Conservation (phyloP, 2,329 filamentous ascomycete genomes). For the Exutisphaerella laricina region DNA sequence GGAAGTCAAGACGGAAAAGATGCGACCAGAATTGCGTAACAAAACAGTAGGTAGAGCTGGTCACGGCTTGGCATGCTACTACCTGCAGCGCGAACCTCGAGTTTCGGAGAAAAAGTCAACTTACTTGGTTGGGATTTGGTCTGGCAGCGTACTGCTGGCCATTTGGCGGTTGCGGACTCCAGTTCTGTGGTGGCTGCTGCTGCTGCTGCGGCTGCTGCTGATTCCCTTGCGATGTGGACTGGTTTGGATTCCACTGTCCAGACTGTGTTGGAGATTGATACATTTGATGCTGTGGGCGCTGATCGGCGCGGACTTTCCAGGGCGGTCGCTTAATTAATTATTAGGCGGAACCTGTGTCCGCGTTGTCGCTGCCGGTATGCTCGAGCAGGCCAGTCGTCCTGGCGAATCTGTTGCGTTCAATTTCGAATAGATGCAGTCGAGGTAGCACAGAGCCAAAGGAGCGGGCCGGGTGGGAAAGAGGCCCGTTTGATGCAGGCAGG, state of each 20-base stretch:
- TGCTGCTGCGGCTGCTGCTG: slow-evolving; percentile 20
- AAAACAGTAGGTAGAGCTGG: slow-evolving; percentile 19
- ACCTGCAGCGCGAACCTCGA: slow-evolving; percentile 8
- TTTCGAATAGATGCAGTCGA: slow-evolving; percentile 4
- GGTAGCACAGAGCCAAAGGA: slow-evolving; percentile 15
- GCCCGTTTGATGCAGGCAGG: no score
- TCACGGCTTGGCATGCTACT: slow-evolving; percentile 24
- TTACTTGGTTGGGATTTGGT: slow-evolving; percentile 21
- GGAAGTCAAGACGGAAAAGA: slow-evolving; percentile 18
- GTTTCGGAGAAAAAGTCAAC: slow-evolving; percentile 21
- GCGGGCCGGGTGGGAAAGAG: slow-evolving; percentile 10
- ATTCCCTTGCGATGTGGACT: slow-evolving; percentile 21
- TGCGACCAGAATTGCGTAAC: slow-evolving; percentile 22
- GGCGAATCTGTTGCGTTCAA: background rate
- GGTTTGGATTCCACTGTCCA: slow-evolving; percentile 19
- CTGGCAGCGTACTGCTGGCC: slow-evolving; percentile 6
- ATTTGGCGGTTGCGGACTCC: slow-evolving; percentile 6
- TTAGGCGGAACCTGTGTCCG: background rate
- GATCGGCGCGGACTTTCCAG: background rate
- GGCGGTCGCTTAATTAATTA: background rate
- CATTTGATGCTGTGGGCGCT: slow-evolving; percentile 11
- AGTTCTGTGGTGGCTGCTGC: slow-evolving; percentile 6
- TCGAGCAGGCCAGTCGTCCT: slow-evolving; percentile 2
- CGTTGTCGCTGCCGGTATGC: slow-evolving; percentile 5
- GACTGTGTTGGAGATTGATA: slow-evolving; percentile 23